Evolutionary conservation across 805 yeast species (phyloP).

Genomic region (Starmerella potacharoeniae): DNA sequence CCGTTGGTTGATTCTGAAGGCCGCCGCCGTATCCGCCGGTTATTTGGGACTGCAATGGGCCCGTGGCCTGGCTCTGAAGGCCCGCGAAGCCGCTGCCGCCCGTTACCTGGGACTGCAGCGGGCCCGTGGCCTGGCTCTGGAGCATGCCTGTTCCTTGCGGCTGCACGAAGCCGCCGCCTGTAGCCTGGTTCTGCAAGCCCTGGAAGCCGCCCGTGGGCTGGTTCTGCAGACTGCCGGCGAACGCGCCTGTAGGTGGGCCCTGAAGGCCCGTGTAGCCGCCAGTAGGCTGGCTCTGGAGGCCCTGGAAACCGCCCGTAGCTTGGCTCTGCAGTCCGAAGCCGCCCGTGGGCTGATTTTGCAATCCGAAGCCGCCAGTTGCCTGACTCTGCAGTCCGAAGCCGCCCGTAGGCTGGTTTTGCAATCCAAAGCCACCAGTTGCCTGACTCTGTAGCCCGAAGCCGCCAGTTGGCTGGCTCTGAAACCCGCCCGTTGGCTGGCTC

Average conservation of each 20-base stretch:
- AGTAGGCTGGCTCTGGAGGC: constrained; percentile 8
- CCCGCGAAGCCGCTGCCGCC: constrained; percentile 22
- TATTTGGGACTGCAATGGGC: constrained; percentile 28
- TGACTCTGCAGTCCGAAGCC: not conserved
- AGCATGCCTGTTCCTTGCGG: constrained; percentile 13
- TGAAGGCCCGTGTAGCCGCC: constrained; percentile 11
- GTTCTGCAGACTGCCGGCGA: constrained; percentile 30
- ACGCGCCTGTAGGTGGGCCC: constrained; percentile 8
- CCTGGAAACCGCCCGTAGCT: constrained; percentile 10
- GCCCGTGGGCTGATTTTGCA: constrained; percentile 10
- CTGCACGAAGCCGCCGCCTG: constrained; percentile 15
- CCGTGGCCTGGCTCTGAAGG: constrained; percentile 29
- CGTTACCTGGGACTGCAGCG: constrained; percentile 31
- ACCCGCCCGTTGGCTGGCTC: constrained; percentile 13
- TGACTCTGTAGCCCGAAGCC: not conserved
- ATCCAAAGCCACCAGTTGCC: not conserved
- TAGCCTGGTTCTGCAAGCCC: constrained; percentile 9
- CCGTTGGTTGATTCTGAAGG: constrained; percentile 25
- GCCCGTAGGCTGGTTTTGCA: constrained; percentile 24
- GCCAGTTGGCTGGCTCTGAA: constrained; percentile 7
- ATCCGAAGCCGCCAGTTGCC: constrained; percentile 1
- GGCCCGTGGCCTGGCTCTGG: constrained; percentile 14
- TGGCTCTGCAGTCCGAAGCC: constrained; percentile 5
- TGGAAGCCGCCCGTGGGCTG: constrained; percentile 68
- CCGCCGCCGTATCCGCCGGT: constrained; percentile 30